Percentiles rank a stretch among this genome's conserved stretches.
phyloP scores from a whole-genome alignment of 1,284 basidiomycete genomes.

The Ceratobasidium sp. region DNA sequence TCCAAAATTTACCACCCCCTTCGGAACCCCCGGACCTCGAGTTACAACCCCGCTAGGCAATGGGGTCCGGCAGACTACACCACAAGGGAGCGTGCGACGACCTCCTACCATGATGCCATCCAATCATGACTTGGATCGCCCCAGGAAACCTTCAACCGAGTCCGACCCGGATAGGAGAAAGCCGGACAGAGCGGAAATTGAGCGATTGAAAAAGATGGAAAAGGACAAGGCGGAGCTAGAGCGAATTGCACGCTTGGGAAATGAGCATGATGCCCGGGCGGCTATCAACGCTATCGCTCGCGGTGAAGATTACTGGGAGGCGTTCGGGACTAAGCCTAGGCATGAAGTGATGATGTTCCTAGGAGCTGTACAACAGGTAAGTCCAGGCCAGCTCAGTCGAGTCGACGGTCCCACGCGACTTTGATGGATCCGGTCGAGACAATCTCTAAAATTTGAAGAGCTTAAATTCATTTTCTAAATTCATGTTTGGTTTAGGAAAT shows the following conservation, averaged over 20 bases:
- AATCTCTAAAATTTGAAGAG: slow-evolving; percentile 1
- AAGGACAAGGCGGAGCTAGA: slow-evolving; percentile 39
- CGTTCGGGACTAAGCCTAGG: slow-evolving; percentile 39
- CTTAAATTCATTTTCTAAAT: slow-evolving; percentile 1
- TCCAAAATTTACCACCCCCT: slow-evolving; percentile 26
- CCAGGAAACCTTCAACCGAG: slow-evolving; percentile 34
- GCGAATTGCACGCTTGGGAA: slow-evolving; percentile 32
- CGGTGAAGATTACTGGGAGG: slow-evolving; percentile 39
- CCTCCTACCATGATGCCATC: slow-evolving; percentile 43
- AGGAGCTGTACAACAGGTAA: slow-evolving; percentile 33
- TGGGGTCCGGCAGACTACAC: slow-evolving; percentile 21
- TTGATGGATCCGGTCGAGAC: background rate
- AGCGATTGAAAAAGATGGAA: slow-evolving; percentile 41
- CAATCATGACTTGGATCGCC: slow-evolving; percentile 20
- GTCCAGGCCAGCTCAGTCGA: background rate
- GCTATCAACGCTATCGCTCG: slow-evolving; percentile 41
- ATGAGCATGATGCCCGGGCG: slow-evolving; percentile 36
- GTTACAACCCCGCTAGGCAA: slow-evolving; percentile 19
- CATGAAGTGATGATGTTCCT: slow-evolving; percentile 43
- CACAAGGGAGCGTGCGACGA: slow-evolving; percentile 31
- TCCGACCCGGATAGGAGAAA: slow-evolving; percentile 28
- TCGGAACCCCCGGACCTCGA: slow-evolving; percentile 34
- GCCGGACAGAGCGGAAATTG: slow-evolving; percentile 25
- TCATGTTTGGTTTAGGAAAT: slow-evolving; percentile 21
- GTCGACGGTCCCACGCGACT: too few relatives aligned